Evolutionary conservation across 140 eudicot genomes (phyloP).

Genomic region (Stevia rebaudiana): DNA sequence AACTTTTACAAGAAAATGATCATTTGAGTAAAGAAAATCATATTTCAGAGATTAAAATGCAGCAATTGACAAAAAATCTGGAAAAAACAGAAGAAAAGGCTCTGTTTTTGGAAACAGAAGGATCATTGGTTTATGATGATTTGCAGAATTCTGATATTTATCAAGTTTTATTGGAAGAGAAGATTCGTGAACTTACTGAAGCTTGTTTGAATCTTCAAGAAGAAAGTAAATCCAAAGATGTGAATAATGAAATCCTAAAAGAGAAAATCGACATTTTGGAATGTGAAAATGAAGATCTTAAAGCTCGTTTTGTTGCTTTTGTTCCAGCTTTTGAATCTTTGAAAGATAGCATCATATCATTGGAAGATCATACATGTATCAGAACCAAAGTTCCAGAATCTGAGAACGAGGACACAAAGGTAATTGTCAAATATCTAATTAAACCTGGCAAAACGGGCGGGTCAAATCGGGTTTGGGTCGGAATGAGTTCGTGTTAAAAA

Average conservation of each 20-base stretch:
- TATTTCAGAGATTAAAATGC: conserved; percentile 30
- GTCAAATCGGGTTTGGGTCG: background rate
- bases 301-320: conserved; percentile 51
- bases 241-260: conserved; percentile 31
- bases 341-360: conserved; percentile 51
- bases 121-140: conserved; percentile 36
- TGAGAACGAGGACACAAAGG: conserved; percentile 43
- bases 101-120: conserved; percentile 47
- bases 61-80: conserved; percentile 31
- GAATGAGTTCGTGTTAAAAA: too few species aligned
- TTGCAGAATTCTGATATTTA: conserved; percentile 41
- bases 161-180: conserved; percentile 57
- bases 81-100: conserved; percentile 34
- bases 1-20: conserved; percentile 39
- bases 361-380: conserved; percentile 44
- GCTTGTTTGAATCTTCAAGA: conserved; percentile 44
- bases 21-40: conserved; percentile 29
- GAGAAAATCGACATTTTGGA: conserved; percentile 38
- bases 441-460: background rate
- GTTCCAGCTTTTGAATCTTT: conserved; percentile 49
- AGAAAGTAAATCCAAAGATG: conserved; percentile 30
- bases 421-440: conserved; percentile 18
- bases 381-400: conserved; percentile 36
- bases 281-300: conserved; percentile 52
- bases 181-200: conserved; percentile 59